These are phyloP conservation scores for Candida gigantensis DNA, from an alignment of 1,139 yeast genomes.

Conservation along the genomic window DNA sequence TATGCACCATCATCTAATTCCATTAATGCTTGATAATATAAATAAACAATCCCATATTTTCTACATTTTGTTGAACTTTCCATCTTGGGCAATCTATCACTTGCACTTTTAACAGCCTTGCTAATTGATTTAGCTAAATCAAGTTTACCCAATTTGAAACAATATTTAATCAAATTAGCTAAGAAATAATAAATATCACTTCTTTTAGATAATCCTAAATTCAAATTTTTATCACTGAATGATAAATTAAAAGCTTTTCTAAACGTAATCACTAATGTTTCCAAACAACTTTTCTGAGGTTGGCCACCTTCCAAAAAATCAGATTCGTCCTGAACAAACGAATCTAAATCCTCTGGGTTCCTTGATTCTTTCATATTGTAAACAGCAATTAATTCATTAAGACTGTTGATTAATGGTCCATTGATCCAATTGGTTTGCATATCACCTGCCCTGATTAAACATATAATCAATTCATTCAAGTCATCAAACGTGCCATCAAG, in stretches of 20 bases:
- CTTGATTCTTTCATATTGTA: slow-evolving; percentile 38
- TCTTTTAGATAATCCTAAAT: slow-evolving; percentile 51
- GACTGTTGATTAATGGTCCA: slow-evolving; percentile 53
- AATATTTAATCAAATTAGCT: slow-evolving; percentile 69
- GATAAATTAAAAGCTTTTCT: slow-evolving; percentile 78
- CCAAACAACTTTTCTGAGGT: slow-evolving; percentile 33
- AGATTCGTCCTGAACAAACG: slow-evolving; percentile 15
- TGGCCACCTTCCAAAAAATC: slow-evolving; percentile 13
- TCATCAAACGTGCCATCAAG: slow-evolving; percentile 40
- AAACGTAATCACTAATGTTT: slow-evolving; percentile 63
- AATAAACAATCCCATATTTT: slow-evolving; percentile 58
- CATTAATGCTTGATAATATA: slow-evolving; percentile 67
- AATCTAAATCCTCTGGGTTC: slow-evolving; percentile 28
- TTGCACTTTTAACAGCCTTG: slow-evolving; percentile 65
- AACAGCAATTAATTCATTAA: slow-evolving; percentile 56
- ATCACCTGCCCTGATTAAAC: slow-evolving; percentile 63
- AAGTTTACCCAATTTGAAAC: slow-evolving; percentile 66
- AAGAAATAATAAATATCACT: slow-evolving; percentile 74
- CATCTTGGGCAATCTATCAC: slow-evolving; percentile 48
- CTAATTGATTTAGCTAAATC: slow-evolving; percentile 80
- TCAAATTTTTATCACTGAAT: slow-evolving; percentile 72
- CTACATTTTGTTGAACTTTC: slow-evolving; percentile 48
- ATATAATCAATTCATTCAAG: slow-evolving; percentile 44
- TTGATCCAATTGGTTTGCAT: slow-evolving; percentile 68
- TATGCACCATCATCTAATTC: slow-evolving; percentile 65